Base-by-base conservation (phyloP, 1,284 basidiomycete genomes). In the Abortiporus biennis region DNA sequence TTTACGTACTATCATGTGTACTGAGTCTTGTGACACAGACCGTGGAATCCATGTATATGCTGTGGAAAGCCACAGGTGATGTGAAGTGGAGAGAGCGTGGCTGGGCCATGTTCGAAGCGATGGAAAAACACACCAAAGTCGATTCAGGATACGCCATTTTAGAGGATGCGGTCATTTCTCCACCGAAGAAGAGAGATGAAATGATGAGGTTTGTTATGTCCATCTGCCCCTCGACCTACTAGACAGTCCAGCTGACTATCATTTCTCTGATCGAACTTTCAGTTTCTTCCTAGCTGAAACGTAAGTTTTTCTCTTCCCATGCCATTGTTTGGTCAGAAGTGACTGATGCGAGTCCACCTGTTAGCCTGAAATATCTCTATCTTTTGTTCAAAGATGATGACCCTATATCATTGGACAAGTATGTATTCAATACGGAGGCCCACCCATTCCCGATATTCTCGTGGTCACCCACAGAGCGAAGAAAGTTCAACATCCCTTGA, bases 391-490 rank as follows among this genome's bases (percentile, higher is more conserved):
- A 57, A 40, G 71, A 77, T 31, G 68, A 73, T 34, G 76, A 78
- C 42, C 59, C 70, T 1, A 48, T 87, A 37, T 76, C 82, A 9
- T 59, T 88, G 24, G 77, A 84, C 49, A 63, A 75, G 50, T 89
- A 81, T 75, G 85, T 90, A 17, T 83, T 91, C 58, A 92, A 89
- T 57, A 92, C 89, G 1, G 88, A 89, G 62, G 85, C 84, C 12
- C 85, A 89, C 54, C 78, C 83, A 0, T 61, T 88, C 8, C 85
- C 84, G 2, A 64, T 84, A 20, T 85, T 87, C 54, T 55, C 69
- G 42, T 85, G 80, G 82, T 72, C 66, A 19, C 36, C 38, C 2
- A 54, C 47, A 40, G 54, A 58, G 52, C 52, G 48, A 47, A 39
- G 40, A 41, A 51, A 51, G 49, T 58, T 58, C 49, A 47, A 47